Conservation (phyloP, 2,329 filamentous ascomycete species). For the Stenocarpella maydis region DNA sequence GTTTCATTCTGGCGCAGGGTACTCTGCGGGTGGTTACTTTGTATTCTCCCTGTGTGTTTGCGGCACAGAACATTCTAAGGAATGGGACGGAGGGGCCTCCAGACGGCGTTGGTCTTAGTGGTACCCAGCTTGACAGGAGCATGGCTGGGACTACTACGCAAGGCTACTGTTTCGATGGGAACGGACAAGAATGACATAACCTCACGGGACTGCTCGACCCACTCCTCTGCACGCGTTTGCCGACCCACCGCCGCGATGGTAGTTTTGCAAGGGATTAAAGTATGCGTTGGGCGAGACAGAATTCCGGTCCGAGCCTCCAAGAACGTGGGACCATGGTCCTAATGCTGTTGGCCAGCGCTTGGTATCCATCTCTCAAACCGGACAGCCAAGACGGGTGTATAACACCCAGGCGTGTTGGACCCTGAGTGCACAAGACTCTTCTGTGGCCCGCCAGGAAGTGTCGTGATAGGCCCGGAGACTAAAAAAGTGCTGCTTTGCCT, state of each 20-base stretch:
- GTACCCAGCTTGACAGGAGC: slow-evolving; percentile 5
- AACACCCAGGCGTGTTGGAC: background rate
- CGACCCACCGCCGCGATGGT: background rate
- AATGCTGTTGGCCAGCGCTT: background rate
- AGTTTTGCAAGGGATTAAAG: background rate
- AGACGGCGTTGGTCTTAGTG: slow-evolving; percentile 1
- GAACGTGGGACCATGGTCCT: background rate
- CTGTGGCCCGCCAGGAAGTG: slow-evolving; percentile 25
- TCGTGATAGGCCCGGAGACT: slow-evolving; percentile 27
- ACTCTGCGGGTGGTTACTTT: background rate
- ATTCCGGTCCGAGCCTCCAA: background rate
- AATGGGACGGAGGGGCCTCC: slow-evolving; percentile 1
- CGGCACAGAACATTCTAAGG: slow-evolving; percentile 16
- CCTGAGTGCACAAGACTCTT: background rate
- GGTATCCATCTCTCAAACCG: background rate
- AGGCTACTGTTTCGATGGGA: slow-evolving; percentile 6
- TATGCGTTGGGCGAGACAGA: background rate
- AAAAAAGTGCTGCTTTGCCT: background rate
- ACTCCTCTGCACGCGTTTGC: background rate
- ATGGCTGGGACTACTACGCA: background rate
- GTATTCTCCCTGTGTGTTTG: background rate
- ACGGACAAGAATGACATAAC: slow-evolving; percentile 16
- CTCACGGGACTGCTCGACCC: slow-evolving; percentile 1
- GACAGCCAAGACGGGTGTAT: slow-evolving; percentile 1
- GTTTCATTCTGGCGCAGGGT: slow-evolving; percentile 5